phyloP scores from a whole-genome alignment of 306 rosid genomes.

The Chamaecrista fasciculata region DNA sequence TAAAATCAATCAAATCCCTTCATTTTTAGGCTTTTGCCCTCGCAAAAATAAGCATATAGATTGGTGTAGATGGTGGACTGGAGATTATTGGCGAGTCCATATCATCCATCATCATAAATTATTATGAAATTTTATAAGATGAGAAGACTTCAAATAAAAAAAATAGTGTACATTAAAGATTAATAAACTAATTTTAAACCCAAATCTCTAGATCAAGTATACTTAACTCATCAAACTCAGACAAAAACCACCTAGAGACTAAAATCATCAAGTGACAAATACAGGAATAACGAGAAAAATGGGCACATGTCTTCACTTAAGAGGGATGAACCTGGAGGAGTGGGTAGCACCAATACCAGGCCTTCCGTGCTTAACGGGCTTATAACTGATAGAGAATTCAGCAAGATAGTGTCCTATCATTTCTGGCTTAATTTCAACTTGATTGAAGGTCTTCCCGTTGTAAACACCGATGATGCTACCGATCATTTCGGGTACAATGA shows the following conservation, averaged over 20 bases:
- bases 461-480: slow-evolving; percentile 32
- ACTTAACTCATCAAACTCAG: background rate
- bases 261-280: background rate
- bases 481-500: slow-evolving; percentile 38
- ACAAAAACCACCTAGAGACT: background rate
- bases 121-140: too few species aligned
- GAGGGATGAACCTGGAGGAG: slow-evolving; percentile 42
- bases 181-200: too few species aligned
- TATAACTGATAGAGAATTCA: slow-evolving; percentile 38
- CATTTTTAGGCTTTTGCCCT: too few species aligned
- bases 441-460: slow-evolving; percentile 40
- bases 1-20: too few species aligned
- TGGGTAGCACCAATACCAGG: slow-evolving; percentile 48
- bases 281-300: background rate
- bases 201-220: too few species aligned
- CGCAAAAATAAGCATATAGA: too few species aligned
- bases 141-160: too few species aligned
- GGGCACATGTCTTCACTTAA: slow-evolving; percentile 22
- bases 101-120: too few species aligned
- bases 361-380: slow-evolving; percentile 42
- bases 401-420: slow-evolving; percentile 42
- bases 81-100: too few species aligned
- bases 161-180: too few species aligned
- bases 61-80: too few species aligned
- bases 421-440: slow-evolving; percentile 43